Evolutionary conservation across 768 basidiomycete genomes (phyloP).

Genomic region (Kwoniella europaea): DNA sequence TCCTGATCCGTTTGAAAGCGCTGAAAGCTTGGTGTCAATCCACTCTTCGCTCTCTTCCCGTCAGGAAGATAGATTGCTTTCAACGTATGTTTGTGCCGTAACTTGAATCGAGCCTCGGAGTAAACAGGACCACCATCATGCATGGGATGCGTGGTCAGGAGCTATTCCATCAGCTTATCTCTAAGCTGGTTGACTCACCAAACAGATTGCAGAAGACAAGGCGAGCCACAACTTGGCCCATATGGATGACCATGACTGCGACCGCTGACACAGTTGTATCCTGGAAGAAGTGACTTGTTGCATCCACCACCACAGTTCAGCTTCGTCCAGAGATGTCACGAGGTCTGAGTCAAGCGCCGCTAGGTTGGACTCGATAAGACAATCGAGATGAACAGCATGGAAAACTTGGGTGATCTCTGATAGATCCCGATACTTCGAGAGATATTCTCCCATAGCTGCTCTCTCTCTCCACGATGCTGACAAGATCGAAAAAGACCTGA

Average conservation of each 20-base stretch:
- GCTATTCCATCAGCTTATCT: conserved; percentile 3
- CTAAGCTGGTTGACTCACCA: conserved; percentile 15
- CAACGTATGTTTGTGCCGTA: conserved; percentile 39
- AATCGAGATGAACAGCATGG: conserved; percentile 38
- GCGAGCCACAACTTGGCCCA: conserved; percentile 33
- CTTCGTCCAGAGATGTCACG: conserved; percentile 27
- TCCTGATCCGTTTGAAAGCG: conserved; percentile 1
- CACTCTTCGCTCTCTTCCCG: conserved; percentile 4
- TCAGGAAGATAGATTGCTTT: conserved; percentile 18
- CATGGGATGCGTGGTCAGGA: neutral
- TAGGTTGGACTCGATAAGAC: conserved; percentile 38
- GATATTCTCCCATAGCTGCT: conserved; percentile 19
- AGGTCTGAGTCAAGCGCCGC: conserved; percentile 33
- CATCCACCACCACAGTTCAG: conserved; percentile 46
- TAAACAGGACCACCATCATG: neutral
- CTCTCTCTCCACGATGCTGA: conserved; percentile 41
- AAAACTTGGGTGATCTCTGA: conserved; percentile 4
- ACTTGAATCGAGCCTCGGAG: conserved; percentile 25
- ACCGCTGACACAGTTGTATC: neutral
- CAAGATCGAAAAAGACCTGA: conserved; percentile 25
- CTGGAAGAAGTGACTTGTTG: conserved; percentile 18
- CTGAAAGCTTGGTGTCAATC: conserved; percentile 20
- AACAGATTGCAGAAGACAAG: conserved; percentile 24
- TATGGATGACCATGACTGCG: conserved; percentile 1
- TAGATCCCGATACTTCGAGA: conserved; percentile 2